Evolutionary conservation across 2,329 filamentous ascomycete species (phyloP), one percentile per base, ranked within the genome.

Genomic region (Hypoxylon sp.): DNA sequence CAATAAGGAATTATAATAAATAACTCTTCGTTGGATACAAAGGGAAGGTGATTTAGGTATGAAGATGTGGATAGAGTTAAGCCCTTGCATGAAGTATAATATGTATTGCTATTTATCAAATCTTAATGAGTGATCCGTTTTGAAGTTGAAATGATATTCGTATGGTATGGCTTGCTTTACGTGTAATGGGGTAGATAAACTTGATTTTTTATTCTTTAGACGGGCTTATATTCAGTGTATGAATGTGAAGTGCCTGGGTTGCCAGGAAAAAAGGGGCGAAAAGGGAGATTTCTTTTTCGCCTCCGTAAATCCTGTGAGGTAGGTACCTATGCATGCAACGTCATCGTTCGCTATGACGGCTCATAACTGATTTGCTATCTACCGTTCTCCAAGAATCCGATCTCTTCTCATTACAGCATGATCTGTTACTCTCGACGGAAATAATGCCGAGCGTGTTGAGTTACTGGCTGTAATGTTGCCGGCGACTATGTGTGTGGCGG

Each of bases 321-420:
- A 39, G 22, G 24, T 26, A 29, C 26, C 26, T 29, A 22, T 19
- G 22, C 9, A 42, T n/a, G 14, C 3, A 44, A 54, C 52, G 52
- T 54, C 35, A 54, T 54, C 26, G 22, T 44, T 19, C 22, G 22
- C 17, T 17, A n/a, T 44, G 4, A 29, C 2, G 5, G 17, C 10
- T 11, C 17, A 44, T 22, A 44, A 44, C 9, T 44, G 14, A 42
- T 54, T 44, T 17, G n/a, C 5, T 26, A 44, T 54, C 10, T 5
- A 39, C 8, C 6, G 3, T 3, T 10, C 33, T 53, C 11, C 11
- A 39, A 10, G n/a, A 19, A 54, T 54, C 35, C 31, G 22, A 42
- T 39, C 31, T 39, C 31, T 26, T 39, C 24, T 6, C 14, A 37
- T 39, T 39, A 53, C 33, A 53, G 22, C 29, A 53, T 53, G 19